Conservation (phyloP, 2,329 filamentous ascomycete genomes). For the Fusarium equiseti region DNA sequence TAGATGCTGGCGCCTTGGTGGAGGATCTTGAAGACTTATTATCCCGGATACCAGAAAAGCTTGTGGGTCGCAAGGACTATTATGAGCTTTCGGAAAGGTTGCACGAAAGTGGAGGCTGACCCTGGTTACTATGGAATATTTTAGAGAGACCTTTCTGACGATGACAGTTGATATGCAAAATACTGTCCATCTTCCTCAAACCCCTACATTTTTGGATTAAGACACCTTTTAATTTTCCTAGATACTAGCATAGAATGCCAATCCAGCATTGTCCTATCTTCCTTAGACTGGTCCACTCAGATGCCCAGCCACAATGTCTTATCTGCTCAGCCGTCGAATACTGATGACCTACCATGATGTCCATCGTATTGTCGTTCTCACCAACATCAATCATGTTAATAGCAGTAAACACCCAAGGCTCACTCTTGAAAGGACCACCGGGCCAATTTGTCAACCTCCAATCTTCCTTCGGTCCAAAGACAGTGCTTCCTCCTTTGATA, state of each 20-base stretch:
- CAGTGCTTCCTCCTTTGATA: not conserved
- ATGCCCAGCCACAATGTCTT: not conserved
- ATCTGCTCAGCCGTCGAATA: not conserved
- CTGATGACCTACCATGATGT: not conserved
- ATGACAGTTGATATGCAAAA: no score
- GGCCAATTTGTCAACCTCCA: not conserved
- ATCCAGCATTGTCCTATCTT: not conserved
- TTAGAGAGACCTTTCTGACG: no score
- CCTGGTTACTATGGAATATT: no score
- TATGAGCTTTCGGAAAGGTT: no score
- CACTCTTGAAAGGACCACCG: not conserved
- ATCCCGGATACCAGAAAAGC: rapidly evolving
- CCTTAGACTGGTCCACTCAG: not conserved
- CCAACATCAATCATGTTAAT: not conserved
- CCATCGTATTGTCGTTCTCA: not conserved
- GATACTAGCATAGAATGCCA: not conserved
- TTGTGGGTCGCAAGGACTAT: no score
- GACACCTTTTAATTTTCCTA: no score
- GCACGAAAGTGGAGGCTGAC: no score
- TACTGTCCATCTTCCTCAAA: no score
- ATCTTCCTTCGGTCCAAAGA: not conserved
- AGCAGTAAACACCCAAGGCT: not conserved
- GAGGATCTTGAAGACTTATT: rapidly evolving
- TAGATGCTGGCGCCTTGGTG: not conserved
- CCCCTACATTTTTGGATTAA: no score